Evolutionary conservation across 2,329 filamentous ascomycete species (phyloP).

Genomic region (Biscogniauxia marginata): DNA sequence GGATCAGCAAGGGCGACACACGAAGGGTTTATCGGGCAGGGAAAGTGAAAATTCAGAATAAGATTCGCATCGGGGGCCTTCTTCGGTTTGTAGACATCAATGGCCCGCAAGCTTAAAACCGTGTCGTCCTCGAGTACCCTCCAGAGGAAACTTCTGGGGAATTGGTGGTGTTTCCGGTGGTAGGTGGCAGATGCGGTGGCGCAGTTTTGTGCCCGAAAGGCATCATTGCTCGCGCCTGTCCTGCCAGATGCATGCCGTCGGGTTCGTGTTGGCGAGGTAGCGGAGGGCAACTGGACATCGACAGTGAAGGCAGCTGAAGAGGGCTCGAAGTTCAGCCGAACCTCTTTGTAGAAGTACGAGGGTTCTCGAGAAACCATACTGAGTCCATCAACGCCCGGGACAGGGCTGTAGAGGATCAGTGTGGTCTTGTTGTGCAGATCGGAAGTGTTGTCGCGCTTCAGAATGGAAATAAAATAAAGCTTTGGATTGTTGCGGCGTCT

Average conservation of each 20-base stretch:
- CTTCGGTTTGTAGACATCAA: constrained; percentile 73
- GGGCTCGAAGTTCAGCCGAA: constrained; percentile 77
- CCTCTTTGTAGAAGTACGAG: constrained; percentile 79
- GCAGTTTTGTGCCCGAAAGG: constrained; percentile 70
- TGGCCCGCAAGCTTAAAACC: constrained; percentile 76
- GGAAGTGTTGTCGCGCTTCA: constrained; percentile 3
- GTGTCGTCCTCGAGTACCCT: constrained; percentile 78
- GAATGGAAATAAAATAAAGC: constrained; percentile 1
- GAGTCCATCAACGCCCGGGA: constrained; percentile 54
- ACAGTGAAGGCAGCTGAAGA: constrained; percentile 67
- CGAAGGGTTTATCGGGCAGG: constrained; percentile 67
- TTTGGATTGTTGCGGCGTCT: constrained; percentile 3
- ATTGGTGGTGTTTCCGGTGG: constrained; percentile 72
- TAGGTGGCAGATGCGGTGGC: constrained; percentile 80
- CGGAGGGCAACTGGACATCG: constrained; percentile 65
- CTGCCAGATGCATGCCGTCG: constrained; percentile 42
- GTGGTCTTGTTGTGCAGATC: constrained; percentile 6
- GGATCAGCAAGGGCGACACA: constrained; percentile 83
- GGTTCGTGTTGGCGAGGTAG: constrained; percentile 44
- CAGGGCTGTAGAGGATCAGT: constrained; percentile 18
- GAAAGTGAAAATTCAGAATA: constrained; percentile 76
- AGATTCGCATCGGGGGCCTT: constrained; percentile 68
- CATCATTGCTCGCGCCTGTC: constrained; percentile 61
- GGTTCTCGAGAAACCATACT: constrained; percentile 64
- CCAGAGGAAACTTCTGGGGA: constrained; percentile 88